phyloP scores from a whole-genome alignment of 768 basidiomycete species.

The Tubosaeta brunneosetosa region DNA sequence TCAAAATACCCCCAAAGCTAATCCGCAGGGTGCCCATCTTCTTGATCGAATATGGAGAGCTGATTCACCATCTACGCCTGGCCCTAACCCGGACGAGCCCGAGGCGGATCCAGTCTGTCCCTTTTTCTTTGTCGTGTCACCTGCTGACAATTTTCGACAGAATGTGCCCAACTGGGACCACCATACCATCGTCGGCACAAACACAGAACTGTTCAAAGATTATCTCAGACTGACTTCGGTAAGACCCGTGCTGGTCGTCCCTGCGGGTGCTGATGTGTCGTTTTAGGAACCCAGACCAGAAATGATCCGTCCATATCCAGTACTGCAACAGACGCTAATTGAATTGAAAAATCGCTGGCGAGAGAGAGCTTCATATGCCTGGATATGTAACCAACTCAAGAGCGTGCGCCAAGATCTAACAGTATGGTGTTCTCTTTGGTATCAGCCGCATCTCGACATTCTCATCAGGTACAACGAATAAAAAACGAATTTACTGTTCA shows the following conservation, averaged over 20 bases:
- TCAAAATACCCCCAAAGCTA: slow-evolving; percentile 38
- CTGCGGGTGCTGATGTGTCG: slow-evolving; percentile 5
- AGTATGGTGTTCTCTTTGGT: slow-evolving; percentile 46
- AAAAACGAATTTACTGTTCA: slow-evolving; percentile 97
- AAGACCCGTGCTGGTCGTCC: slow-evolving; percentile 12
- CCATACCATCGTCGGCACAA: slow-evolving; percentile 92
- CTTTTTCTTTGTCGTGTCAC: background rate
- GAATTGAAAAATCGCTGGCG: slow-evolving; percentile 89
- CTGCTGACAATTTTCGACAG: slow-evolving; percentile 38
- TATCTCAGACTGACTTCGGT: slow-evolving; percentile 93
- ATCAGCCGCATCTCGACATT: slow-evolving; percentile 3
- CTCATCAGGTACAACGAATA: slow-evolving; percentile 86
- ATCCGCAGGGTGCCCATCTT: slow-evolving; percentile 50
- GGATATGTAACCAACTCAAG: slow-evolving; percentile 98
- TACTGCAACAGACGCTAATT: slow-evolving; percentile 79
- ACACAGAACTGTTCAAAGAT: slow-evolving; percentile 86
- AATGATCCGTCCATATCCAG: slow-evolving; percentile 81
- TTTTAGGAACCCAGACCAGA: slow-evolving; percentile 91
- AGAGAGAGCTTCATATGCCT: slow-evolving; percentile 68
- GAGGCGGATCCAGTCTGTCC: slow-evolving; percentile 65
- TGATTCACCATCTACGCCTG: slow-evolving; percentile 48
- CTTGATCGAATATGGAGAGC: slow-evolving; percentile 42
- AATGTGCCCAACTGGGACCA: slow-evolving; percentile 97
- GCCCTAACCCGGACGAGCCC: slow-evolving; percentile 54
- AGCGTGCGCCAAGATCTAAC: slow-evolving; percentile 96